Conservation (phyloP, 2,329 filamentous ascomycete genomes). For the Diaporthe ilicicola region DNA sequence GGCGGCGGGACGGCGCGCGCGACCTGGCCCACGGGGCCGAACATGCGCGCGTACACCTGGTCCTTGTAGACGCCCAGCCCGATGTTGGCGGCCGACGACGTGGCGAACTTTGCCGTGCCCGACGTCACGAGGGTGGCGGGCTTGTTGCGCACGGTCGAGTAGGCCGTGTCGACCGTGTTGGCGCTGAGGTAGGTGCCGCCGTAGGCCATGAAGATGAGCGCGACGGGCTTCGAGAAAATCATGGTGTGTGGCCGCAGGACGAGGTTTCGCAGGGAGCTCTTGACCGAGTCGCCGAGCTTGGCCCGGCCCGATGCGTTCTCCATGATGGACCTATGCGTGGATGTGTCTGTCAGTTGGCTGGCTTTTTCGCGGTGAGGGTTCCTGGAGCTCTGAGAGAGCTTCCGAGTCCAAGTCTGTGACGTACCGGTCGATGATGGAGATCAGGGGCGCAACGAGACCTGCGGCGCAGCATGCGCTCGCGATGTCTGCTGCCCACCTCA, state of each 20-base stretch:
- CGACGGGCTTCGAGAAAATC: conserved; percentile 72
- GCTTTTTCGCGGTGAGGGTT: background rate
- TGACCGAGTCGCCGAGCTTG: conserved; percentile 67
- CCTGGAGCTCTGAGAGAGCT: background rate
- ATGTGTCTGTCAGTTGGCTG: background rate
- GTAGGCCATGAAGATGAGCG: conserved; percentile 79
- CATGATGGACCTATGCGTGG: conserved; percentile 73
- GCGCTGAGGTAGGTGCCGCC: conserved; percentile 89
- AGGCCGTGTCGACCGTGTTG: conserved; percentile 83
- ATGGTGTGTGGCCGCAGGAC: conserved; percentile 67
- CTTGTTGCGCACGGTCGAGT: conserved; percentile 68
- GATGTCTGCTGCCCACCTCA: conserved; percentile 73
- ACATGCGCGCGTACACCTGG: conserved; percentile 83
- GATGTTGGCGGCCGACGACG: conserved; percentile 84
- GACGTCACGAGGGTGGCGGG: conserved; percentile 72
- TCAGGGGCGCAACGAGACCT: conserved; percentile 80
- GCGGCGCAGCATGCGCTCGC: conserved; percentile 76
- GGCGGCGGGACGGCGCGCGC: conserved; percentile 70
- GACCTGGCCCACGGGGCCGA: conserved; percentile 66
- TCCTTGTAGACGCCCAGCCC: conserved; percentile 90
- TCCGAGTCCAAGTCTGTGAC: conserved; percentile 31
- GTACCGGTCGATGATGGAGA: conserved; percentile 88
- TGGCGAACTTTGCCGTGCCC: conserved; percentile 81
- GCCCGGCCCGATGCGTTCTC: conserved; percentile 79
- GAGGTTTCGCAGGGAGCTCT: conserved; percentile 64